Percentiles rank a stretch among this genome's conserved stretches.
These are phyloP conservation scores for Phaseolus coccineus DNA, from an alignment of 331 rosid species.

Conservation along the genomic window DNA sequence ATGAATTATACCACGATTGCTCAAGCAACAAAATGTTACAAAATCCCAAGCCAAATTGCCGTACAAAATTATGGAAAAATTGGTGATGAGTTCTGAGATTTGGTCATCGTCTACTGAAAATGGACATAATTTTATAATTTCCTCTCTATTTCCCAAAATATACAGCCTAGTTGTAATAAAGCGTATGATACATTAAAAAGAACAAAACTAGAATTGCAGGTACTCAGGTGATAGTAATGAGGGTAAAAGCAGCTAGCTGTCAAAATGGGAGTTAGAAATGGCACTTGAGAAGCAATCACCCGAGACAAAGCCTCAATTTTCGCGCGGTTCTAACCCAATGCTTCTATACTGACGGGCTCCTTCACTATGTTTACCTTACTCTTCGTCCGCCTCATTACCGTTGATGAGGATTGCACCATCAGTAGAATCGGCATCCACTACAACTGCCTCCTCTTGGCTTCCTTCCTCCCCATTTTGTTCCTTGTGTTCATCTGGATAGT, in stretches of 20 bases:
- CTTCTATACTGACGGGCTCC: constrained; percentile 78
- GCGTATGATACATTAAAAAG: constrained; percentile 45
- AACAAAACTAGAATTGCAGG: constrained; percentile 35
- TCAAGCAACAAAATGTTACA: constrained; percentile 44
- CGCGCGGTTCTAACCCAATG: constrained; percentile 78
- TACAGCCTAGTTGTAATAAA: constrained; percentile 48
- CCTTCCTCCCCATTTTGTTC: constrained; percentile 76
- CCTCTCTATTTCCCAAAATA: constrained; percentile 46
- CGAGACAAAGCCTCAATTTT: constrained; percentile 91
- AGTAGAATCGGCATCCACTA: constrained; percentile 93
- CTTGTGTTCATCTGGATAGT: constrained; percentile 57
- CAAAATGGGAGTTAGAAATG: constrained; percentile 69
- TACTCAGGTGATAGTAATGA: constrained; percentile 33
- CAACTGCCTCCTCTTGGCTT: constrained; percentile 94
- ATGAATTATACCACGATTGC: constrained; percentile 26
- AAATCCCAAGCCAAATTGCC: constrained; percentile 43
- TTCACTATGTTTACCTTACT: constrained; percentile 87
- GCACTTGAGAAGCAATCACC: constrained; percentile 88
- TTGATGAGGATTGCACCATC: constrained; percentile 87
- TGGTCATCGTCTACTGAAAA: constrained; percentile 39
- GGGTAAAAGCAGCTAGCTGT: constrained; percentile 54
- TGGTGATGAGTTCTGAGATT: constrained; percentile 23
- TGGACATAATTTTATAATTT: constrained; percentile 40
- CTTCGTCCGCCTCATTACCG: constrained; percentile 89
- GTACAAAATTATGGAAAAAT: constrained; percentile 42